A percentile compares a stretch with the other conserved stretches of the same genome.
These are phyloP conservation scores for Afroboletus lepidellus DNA, from an alignment of 1,284 basidiomycete species.

Conservation along the genomic window DNA sequence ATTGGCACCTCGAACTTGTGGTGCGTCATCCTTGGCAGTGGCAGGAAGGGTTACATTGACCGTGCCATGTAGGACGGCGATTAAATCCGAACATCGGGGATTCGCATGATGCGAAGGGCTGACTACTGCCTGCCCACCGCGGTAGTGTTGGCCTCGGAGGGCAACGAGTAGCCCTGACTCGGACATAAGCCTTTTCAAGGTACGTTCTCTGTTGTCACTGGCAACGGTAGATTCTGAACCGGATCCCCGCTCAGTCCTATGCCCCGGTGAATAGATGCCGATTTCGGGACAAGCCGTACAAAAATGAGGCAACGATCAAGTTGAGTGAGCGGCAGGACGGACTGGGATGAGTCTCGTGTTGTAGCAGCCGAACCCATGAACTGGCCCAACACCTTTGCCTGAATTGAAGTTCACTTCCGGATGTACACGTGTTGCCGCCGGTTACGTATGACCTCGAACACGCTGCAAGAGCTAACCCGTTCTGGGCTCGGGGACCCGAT, in stretches of 20 bases:
- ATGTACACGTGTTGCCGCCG: slow-evolving; percentile 25
- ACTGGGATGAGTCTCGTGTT: slow-evolving; percentile 18
- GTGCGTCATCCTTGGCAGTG: slow-evolving; percentile 10
- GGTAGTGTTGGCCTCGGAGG: slow-evolving; percentile 15
- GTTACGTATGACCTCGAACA: slow-evolving; percentile 27
- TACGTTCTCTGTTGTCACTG: slow-evolving; percentile 24
- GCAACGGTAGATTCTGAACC: slow-evolving; percentile 28
- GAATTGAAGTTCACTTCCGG: slow-evolving; percentile 27
- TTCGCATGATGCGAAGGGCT: slow-evolving; percentile 19
- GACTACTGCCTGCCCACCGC: slow-evolving; percentile 15
- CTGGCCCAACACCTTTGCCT: slow-evolving; percentile 14
- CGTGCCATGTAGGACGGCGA: slow-evolving; percentile 21
- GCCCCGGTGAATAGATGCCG: slow-evolving; percentile 3
- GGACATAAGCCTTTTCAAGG: slow-evolving; percentile 13
- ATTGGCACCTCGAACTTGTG: slow-evolving; percentile 7
- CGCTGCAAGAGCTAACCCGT: slow-evolving; percentile 22
- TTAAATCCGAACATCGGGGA: slow-evolving; percentile 24
- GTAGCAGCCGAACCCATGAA: slow-evolving; percentile 15
- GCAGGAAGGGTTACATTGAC: slow-evolving; percentile 4
- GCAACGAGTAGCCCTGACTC: slow-evolving; percentile 3
- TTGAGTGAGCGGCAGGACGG: slow-evolving; percentile 9
- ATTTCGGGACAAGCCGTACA: slow-evolving; percentile 14
- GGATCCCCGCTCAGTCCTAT: slow-evolving; percentile 19
- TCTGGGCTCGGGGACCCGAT: slow-evolving; percentile 31
- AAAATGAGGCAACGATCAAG: slow-evolving; percentile 9